Evolutionary conservation across 75 land plant genomes (phyloP).

Genomic region (Gnetum montanum): DNA sequence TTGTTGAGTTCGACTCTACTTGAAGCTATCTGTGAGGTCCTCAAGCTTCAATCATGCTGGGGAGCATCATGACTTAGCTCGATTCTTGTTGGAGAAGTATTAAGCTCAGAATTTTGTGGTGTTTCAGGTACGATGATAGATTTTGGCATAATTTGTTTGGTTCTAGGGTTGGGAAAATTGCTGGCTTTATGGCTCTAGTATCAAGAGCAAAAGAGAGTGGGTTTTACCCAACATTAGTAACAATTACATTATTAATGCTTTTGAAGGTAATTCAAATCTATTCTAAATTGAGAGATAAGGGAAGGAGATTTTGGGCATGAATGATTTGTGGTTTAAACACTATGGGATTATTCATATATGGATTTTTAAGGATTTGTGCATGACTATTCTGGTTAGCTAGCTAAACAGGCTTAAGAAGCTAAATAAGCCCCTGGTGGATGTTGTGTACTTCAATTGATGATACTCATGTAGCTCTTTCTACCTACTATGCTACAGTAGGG

Average conservation of each 20-base stretch:
- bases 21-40: too few relatives aligned
- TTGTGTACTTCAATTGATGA: constrained; percentile 92
- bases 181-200: constrained; percentile 94
- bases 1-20: too few relatives aligned
- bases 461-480: constrained; percentile 82
- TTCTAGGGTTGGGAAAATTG: constrained; percentile 76
- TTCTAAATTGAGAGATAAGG: constrained; percentile 86
- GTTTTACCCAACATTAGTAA: constrained; percentile 67
- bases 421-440: constrained; percentile 52
- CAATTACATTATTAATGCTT: constrained; percentile 69
- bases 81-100: too few relatives aligned
- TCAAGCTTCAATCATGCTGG: too few relatives aligned
- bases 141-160: constrained; percentile 76
- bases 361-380: constrained; percentile 81
- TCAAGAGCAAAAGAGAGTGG: constrained; percentile 88
- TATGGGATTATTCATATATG: constrained; percentile 89
- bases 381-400: constrained; percentile 82
- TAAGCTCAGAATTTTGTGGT: too few relatives aligned
- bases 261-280: constrained; percentile 85
- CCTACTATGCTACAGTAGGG: constrained; percentile 80
- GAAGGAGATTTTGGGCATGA: constrained; percentile 65
- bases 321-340: constrained; percentile 28
- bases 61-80: too few relatives aligned
- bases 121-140: constrained; percentile 42
- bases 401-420: constrained; percentile 60